A percentile compares a stretch with the other conserved stretches of the same genome.
Conservation (phyloP, 2,329 filamentous ascomycete genomes). For the Epichloe brachyelytri region DNA sequence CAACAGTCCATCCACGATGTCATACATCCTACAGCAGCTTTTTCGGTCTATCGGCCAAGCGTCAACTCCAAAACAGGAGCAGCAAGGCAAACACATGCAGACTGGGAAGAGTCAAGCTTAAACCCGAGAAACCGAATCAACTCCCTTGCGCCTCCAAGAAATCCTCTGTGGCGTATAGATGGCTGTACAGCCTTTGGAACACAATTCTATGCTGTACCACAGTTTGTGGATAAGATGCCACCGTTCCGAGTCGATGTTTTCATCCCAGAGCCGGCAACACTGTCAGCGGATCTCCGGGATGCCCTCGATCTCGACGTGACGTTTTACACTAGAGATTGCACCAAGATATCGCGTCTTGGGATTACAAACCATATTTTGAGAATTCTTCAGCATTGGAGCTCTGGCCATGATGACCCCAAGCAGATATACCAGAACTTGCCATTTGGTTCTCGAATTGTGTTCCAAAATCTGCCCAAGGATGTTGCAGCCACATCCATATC, state of each 20-base stretch:
- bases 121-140: constrained; percentile 51
- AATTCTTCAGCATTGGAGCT: constrained; percentile 39
- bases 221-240: constrained; percentile 31
- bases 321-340: constrained; percentile 41
- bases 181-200: constrained; percentile 44
- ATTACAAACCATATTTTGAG: constrained; percentile 42
- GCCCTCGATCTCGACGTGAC: constrained; percentile 35
- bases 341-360: constrained; percentile 33
- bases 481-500: constrained; percentile 31
- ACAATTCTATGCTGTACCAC: constrained; percentile 42
- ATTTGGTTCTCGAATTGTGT: constrained; percentile 45
- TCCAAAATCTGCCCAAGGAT: constrained; percentile 36
- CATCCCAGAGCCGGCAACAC: constrained; percentile 35
- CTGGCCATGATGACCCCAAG: constrained; percentile 15
- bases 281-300: constrained; percentile 27
- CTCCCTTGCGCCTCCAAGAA: constrained; percentile 32
- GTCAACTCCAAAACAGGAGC: not conserved
- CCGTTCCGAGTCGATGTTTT: constrained; percentile 47
- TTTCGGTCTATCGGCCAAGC: constrained; percentile 12
- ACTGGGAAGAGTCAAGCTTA: constrained; percentile 36
- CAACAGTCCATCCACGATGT: constrained; percentile 39
- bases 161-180: constrained; percentile 44
- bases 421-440: constrained; percentile 33
- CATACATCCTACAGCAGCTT: constrained; percentile 46
- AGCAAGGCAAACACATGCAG: not conserved